These are phyloP conservation scores for Alternaria sp. DNA, from an alignment of 2,329 filamentous ascomycete species.

Conservation along the genomic window DNA sequence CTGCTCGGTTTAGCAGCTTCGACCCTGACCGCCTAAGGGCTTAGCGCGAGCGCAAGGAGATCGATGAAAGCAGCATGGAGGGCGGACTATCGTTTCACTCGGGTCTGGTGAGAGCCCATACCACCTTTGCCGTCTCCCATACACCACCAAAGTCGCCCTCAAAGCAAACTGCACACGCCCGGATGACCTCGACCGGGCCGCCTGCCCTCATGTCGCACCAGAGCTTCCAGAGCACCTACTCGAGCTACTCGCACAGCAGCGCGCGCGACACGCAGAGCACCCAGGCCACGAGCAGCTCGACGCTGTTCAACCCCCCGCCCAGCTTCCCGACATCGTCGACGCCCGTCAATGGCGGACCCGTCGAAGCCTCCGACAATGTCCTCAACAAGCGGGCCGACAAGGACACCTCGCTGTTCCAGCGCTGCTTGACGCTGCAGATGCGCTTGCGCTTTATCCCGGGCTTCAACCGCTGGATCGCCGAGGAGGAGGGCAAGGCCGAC, in stretches of 20 bases:
- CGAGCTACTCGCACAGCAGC: conserved; percentile 57
- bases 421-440: conserved; percentile 85
- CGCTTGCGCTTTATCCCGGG: conserved; percentile 83
- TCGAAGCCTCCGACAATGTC: conserved; percentile 87
- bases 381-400: conserved; percentile 97
- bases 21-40: conserved; percentile 20
- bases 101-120: conserved; percentile 32
- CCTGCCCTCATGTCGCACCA: conserved; percentile 56
- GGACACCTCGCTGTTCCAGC: conserved; percentile 91
- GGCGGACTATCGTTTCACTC: conserved; percentile 32
- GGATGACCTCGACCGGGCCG: conserved; percentile 48
- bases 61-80: conserved; percentile 48
- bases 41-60: conserved; percentile 31
- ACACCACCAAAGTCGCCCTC: conserved; percentile 36
- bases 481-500: conserved; percentile 75
- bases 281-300: conserved; percentile 56
- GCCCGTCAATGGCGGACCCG: conserved; percentile 64
- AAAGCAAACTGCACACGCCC: conserved; percentile 35
- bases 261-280: conserved; percentile 59
- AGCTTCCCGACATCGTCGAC: conserved; percentile 25
- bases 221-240: conserved; percentile 59
- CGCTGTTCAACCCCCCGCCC: conserved; percentile 54
- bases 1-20: conserved; percentile 12
- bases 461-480: conserved; percentile 77
- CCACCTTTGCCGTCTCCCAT: conserved; percentile 21